Percentiles rank a stretch among this genome's conserved stretches.
Conservation (phyloP, 1,284 basidiomycete species). For the Afroboletus lepidellus region DNA sequence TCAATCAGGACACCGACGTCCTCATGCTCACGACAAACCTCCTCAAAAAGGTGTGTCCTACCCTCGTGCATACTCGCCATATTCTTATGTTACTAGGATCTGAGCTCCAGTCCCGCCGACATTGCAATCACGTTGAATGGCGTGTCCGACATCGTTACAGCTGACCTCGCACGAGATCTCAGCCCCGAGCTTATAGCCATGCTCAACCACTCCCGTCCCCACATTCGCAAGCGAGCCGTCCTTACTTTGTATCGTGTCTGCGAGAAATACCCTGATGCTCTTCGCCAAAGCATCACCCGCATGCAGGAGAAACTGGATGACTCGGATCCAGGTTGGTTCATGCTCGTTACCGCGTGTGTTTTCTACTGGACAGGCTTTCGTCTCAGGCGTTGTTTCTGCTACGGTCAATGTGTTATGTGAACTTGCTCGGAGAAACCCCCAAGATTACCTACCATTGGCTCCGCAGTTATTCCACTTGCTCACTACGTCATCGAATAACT, state of each 20-base stretch:
- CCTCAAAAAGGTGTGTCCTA: constrained; percentile 83
- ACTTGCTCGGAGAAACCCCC: constrained; percentile 77
- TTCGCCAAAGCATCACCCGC: constrained; percentile 63
- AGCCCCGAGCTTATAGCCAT: constrained; percentile 85
- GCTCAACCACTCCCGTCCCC: constrained; percentile 86
- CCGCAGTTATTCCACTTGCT: constrained; percentile 95
- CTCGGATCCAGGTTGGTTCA: constrained; percentile 65
- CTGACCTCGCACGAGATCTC: constrained; percentile 87
- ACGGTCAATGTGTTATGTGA: constrained; percentile 96
- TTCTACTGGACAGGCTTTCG: background rate
- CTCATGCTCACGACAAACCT: constrained; percentile 97
- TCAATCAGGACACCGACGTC: constrained; percentile 93
- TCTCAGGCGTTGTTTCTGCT: constrained; percentile 83
- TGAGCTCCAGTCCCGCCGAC: constrained; percentile 75
- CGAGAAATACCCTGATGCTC: constrained; percentile 76
- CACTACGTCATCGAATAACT: constrained; percentile 94
- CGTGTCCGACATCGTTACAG: constrained; percentile 84
- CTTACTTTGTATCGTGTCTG: constrained; percentile 79
- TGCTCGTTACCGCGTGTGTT: background rate
- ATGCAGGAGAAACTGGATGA: constrained; percentile 88
- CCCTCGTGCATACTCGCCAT: background rate
- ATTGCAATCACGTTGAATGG: constrained; percentile 85
- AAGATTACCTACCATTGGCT: constrained; percentile 80
- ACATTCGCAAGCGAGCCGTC: constrained; percentile 88
- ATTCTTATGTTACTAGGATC: constrained; percentile 56